Evolutionary conservation across 345 rosid species (phyloP), one percentile per base, ranked within the genome.

Genomic region (Noccaea bulbosa): DNA sequence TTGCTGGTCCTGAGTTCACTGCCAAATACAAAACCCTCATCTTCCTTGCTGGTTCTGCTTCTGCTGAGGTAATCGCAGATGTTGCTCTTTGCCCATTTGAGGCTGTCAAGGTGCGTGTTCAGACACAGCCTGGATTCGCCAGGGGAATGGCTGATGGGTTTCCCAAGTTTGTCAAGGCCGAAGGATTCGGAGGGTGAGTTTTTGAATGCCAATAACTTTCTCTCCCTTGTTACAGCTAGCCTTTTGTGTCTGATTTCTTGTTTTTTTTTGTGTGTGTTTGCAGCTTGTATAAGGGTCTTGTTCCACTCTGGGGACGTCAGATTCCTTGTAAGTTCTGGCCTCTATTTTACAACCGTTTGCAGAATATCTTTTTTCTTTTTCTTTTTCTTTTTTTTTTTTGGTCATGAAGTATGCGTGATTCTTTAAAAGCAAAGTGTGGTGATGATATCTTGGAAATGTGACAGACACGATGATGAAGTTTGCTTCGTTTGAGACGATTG

Each of bases 391-490:
- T 20, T 20, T 16, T 37, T 11, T 57, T 58, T 17, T 10, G 5
- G 12, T 37, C 39, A 69, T 57, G n/a, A 60, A 49, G 51, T 14
- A 49, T 6, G 7, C 7, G 7, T 54, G 15, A 44, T 44, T 22
- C 16, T 27, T 35, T 24, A 2, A 20, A 35, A 15, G 57, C 1
- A 37, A 52, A 10, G 15, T 35, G 33, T 24, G 32, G 0, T 75
- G 52, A 62, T 47, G 22, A 7, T 69, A 39, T 68, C n/a, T 69
- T 69, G 30, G 7, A 7, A 43, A n/a, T 76, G 43, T 74, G 75
- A 72, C 81, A 95, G 98, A 92, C 81, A 95, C 99, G 0, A 92
- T 95, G 99, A 95, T 92, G 99, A 95, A 95, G 78, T 95, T 95
- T 77, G 98, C 97, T 69, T 92, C 97, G 17, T 94, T 92, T 53